These are phyloP conservation scores for Cladophialophora psammophila DNA, from an alignment of 2,329 filamentous ascomycete species.

Conservation along the genomic window DNA sequence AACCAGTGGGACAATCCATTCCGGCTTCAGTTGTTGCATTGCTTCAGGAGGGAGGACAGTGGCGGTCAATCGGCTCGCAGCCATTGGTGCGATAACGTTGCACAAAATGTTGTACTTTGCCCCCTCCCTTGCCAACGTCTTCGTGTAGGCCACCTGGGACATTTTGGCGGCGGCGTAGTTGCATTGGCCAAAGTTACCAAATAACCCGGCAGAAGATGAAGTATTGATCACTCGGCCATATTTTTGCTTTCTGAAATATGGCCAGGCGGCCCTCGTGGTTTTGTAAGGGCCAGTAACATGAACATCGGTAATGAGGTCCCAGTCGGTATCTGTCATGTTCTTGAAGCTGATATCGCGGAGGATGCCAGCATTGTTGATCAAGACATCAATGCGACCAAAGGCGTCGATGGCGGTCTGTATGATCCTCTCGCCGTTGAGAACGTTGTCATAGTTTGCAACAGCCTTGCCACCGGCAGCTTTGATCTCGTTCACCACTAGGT, in stretches of 20 bases:
- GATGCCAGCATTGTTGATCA: constrained; percentile 98
- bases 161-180: constrained; percentile 99
- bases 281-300: constrained; percentile 96
- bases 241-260: constrained; percentile 98
- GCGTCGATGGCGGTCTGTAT: constrained; percentile 69
- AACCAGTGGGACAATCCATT: constrained; percentile 94
- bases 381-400: constrained; percentile 79
- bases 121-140: constrained; percentile 97
- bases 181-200: constrained; percentile 92
- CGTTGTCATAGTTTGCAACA: constrained; percentile 90
- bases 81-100: constrained; percentile 95
- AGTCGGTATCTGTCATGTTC: constrained; percentile 97
- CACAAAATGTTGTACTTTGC: constrained; percentile 95
- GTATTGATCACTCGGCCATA: constrained; percentile 97
- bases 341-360: constrained; percentile 95
- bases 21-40: constrained; percentile 82
- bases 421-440: constrained; percentile 88
- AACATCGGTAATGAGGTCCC: constrained; percentile 92
- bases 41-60: constrained; percentile 98
- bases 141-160: constrained; percentile 93
- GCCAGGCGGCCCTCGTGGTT: constrained; percentile 93
- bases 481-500: constrained; percentile 59
- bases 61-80: constrained; percentile 92
- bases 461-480: constrained; percentile 90
- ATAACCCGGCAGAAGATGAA: constrained; percentile 91